Base-by-base conservation (phyloP, 2,329 filamentous ascomycete species). In the Cercospora berteroae region DNA sequence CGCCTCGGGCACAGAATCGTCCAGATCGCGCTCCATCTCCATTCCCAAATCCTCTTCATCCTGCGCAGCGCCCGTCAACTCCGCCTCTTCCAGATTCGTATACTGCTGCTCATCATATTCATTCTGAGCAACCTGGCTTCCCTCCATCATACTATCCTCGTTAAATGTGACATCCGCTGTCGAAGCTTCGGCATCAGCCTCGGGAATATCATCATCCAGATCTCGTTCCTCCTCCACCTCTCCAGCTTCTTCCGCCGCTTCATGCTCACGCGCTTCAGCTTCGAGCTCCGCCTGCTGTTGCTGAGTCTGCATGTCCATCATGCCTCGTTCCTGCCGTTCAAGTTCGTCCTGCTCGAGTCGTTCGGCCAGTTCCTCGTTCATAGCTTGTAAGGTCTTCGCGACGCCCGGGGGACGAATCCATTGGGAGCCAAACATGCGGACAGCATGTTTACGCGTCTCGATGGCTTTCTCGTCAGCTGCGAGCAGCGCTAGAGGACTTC, bases 351-450 rank as follows among this genome's bases (percentile, higher is more conserved):
- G 91, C 79, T 99, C 95, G 77, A 94, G 90, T 64, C 91, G 87
- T 82, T 99, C 95, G 10, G 91, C 87, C 72, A 90, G 88, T 81
- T 99, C 95, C 80, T 99, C 95, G 50, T 91, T 89, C 81, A 93
- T 87, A 70, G 96, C 93, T 77, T 96, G 90, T 67, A 97, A 87
- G 1, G 94, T 97, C 83, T 98, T 99, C 66, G 88, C 79, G 64
- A 97, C 86, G 7, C 94, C 95, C 0, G 93, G 93, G 0, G 95
- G 95, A 67, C 90, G 91, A 65, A 99, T 89, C 95, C 95, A 99
- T 55, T 87, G 87, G 71, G 89, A 91, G 68, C 95, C 95, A 77
- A 96, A 97, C 75, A 93, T 91, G 58, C 90, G 87, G 31, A 98
- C 90, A 72, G 94, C 93, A 58, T 87, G 81, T 75, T 94, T 93